Evolutionary conservation across 805 yeast species (phyloP).

Genomic region (Candida quercuum): DNA sequence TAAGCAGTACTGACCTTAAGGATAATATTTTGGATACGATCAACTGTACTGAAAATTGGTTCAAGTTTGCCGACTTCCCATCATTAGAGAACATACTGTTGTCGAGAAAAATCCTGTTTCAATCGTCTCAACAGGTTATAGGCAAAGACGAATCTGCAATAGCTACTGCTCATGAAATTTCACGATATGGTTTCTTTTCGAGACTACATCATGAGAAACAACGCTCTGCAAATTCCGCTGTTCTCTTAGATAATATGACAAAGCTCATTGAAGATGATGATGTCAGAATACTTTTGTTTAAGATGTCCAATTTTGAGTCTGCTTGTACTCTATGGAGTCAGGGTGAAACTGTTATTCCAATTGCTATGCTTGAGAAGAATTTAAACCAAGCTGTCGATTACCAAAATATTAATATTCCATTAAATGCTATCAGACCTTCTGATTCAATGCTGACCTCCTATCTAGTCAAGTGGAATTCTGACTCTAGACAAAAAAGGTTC

Average conservation of each 20-base stretch:
- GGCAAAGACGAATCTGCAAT: slow-evolving; percentile 16
- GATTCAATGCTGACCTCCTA: slow-evolving; percentile 29
- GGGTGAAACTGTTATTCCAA: slow-evolving; percentile 53
- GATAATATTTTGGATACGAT: slow-evolving; percentile 6
- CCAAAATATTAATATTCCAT: slow-evolving; percentile 3
- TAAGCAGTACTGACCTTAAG: neutral
- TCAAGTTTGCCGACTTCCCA: slow-evolving; percentile 27
- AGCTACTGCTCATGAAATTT: slow-evolving; percentile 31
- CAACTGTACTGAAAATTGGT: slow-evolving; percentile 29
- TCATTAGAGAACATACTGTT: slow-evolving; percentile 38
- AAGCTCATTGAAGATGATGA: slow-evolving; percentile 9
- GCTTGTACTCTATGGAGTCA: slow-evolving; percentile 65
- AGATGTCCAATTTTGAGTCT: slow-evolving; percentile 32
- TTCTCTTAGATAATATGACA: slow-evolving; percentile 36
- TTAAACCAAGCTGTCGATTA: slow-evolving; percentile 7
- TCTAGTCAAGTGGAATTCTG: slow-evolving; percentile 65
- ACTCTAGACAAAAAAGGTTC: slow-evolving; percentile 65
- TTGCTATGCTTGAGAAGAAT: slow-evolving; percentile 42
- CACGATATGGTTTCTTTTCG: slow-evolving; percentile 37
- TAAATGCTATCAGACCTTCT: slow-evolving; percentile 12
- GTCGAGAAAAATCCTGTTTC: slow-evolving; percentile 34
- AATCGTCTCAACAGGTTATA: slow-evolving; percentile 1
- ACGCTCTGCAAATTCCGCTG: slow-evolving; percentile 44
- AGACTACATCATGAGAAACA: slow-evolving; percentile 37
- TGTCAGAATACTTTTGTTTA: slow-evolving; percentile 1